Base-by-base conservation (phyloP, 2,329 filamentous ascomycete genomes). In the Sodiomyces alkalinus region DNA sequence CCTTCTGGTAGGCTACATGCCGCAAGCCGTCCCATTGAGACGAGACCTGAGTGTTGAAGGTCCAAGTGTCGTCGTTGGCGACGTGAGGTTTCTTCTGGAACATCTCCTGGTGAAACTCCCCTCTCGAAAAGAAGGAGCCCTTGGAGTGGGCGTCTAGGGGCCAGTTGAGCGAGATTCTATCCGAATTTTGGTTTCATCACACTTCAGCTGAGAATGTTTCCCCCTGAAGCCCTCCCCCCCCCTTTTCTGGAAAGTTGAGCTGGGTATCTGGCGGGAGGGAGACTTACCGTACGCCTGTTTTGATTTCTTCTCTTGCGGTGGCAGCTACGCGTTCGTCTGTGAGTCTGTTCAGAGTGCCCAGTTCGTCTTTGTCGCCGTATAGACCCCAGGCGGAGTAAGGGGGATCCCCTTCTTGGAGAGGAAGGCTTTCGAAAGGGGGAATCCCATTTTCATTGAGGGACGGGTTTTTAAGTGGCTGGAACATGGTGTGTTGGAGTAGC, bases 291-390 rank as follows among this genome's bases (percentile, higher is more conserved):
- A 49, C 54, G 21, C 73, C 71, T 6, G 63, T 67, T 35, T 55
- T 51, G 35, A 76, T 71, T 44, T 66, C 59, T 17, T 52, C 53
- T 33, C 49, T 51, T 14, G 66, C 61, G 2, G 65, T 61, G 19
- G 56, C 52, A 8, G 56, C 55, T 13, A 73, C 64, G 12, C 64
- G 48, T 30, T 60, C 52, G 28, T 68, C 55, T 0, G 66, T 74
- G 10, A 76, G 55, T 17, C 69, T 58, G 43, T 77, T 76, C 13
- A 77, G 45, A 15, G 64, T 67, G 7, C 71, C 73, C 3, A 77
- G 53, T 46, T 72, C 53, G 43, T 74, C 71, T 29, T 61, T 42
- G 27, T 57, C 48, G 27, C 68, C 68, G 43, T 68, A 73, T 4
- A 69, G 52, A 5, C 53, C 55, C 58, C 58, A 63, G 11, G 60